phyloP scores from a whole-genome alignment of 1,139 yeast genomes.

The Geotrichum histeridarum region DNA sequence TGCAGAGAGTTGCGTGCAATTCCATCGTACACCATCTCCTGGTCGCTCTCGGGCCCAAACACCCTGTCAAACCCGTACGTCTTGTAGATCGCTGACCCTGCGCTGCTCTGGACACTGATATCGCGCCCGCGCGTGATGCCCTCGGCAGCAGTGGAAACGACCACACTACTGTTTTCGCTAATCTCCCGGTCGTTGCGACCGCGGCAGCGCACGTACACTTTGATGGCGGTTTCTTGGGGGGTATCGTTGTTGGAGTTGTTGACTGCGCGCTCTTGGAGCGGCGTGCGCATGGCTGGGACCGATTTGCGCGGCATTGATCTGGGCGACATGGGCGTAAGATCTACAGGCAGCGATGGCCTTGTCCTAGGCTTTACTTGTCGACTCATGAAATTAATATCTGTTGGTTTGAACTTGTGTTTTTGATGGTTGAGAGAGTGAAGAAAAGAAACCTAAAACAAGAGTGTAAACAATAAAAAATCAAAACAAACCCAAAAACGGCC shows the following conservation, averaged over 20 bases:
- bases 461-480: not conserved
- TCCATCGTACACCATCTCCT: slow-evolving; percentile 51
- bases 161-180: slow-evolving; percentile 64
- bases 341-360: slow-evolving; percentile 3
- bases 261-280: slow-evolving; percentile 7
- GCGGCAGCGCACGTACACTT: slow-evolving; percentile 85
- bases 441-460: not conserved
- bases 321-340: not conserved
- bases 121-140: slow-evolving; percentile 42
- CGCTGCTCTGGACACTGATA: slow-evolving; percentile 44
- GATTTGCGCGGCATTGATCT: slow-evolving; percentile 1
- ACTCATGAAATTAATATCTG: not conserved
- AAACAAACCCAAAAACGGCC: not conserved
- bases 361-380: not conserved
- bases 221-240: slow-evolving; percentile 39
- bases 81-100: slow-evolving; percentile 34
- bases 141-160: slow-evolving; percentile 42
- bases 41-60: slow-evolving; percentile 71
- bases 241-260: not conserved
- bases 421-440: not conserved
- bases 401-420: no score
- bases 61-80: slow-evolving; percentile 66
- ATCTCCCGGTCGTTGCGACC: slow-evolving; percentile 73
- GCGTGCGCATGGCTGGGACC: slow-evolving; percentile 4
- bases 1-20: slow-evolving; percentile 55